These are phyloP conservation scores for Phialocephala sp. DNA, from an alignment of 2,329 filamentous ascomycete genomes.

Conservation along the genomic window DNA sequence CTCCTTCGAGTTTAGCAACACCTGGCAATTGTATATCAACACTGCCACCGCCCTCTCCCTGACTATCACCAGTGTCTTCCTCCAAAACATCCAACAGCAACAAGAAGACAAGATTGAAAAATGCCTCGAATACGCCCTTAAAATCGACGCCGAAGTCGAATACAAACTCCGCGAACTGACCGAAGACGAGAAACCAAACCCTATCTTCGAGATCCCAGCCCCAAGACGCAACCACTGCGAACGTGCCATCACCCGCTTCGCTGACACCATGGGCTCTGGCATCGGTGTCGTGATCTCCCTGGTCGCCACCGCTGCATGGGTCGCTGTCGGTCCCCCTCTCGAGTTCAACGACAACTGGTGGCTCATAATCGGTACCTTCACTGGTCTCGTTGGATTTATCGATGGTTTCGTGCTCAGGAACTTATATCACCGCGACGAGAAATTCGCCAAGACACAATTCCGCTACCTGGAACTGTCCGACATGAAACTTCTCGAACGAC, in stretches of 20 bases:
- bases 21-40: slow-evolving; percentile 51
- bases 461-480: slow-evolving; percentile 8
- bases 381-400: slow-evolving; percentile 51
- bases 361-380: slow-evolving; percentile 55
- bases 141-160: slow-evolving; percentile 46
- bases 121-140: slow-evolving; percentile 44
- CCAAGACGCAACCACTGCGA: slow-evolving; percentile 45
- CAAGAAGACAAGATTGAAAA: slow-evolving; percentile 44
- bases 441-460: slow-evolving; percentile 36
- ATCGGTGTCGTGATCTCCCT: slow-evolving; percentile 48
- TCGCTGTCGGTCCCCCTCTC: slow-evolving; percentile 47
- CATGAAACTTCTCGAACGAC: slow-evolving; percentile 12
- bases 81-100: slow-evolving; percentile 47
- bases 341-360: slow-evolving; percentile 52
- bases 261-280: slow-evolving; percentile 50
- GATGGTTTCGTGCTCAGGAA: slow-evolving; percentile 54
- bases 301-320: slow-evolving; percentile 46
- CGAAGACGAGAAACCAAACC: slow-evolving; percentile 44
- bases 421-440: slow-evolving; percentile 44
- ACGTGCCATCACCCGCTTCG: slow-evolving; percentile 49
- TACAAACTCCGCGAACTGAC: slow-evolving; percentile 44
- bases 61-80: slow-evolving; percentile 48
- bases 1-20: slow-evolving; percentile 41
- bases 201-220: slow-evolving; percentile 42
- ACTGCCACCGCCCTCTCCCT: slow-evolving; percentile 51